Evolutionary conservation across 331 rosid species (phyloP), one percentile per base, ranked within the genome.

Genomic region (Quercus phellos): DNA sequence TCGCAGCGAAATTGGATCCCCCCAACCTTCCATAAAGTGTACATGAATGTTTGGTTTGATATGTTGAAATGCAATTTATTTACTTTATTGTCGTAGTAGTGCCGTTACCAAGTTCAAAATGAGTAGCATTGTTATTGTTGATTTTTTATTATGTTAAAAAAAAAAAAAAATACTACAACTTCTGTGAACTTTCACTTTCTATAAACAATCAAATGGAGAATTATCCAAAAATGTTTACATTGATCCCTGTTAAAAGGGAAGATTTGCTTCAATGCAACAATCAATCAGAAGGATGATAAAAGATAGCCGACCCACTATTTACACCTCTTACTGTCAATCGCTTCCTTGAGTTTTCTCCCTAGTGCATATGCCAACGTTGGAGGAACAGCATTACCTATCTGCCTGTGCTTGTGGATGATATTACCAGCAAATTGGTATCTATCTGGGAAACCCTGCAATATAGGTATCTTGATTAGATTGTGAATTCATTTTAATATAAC

Each of bases 321-420:
- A 10, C 64, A 74, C 38, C 76, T 80, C 84, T 79, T 85, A 14
- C 77, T 82, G 30, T 86, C 84, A 21, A 90, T 55, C 34, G 96
- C 95, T 76, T 91, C 92, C 86, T 89, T 91, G 74, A 93, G 97
- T 63, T 87, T 91, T 70, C 84, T 74, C 12, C 97, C 97, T 18
- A 93, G 79, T 18, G 98, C 98, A 76, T 81, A 87, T 58, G 98
- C 98, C 72, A 91, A 59, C 43, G 99, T 90, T 55, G 99, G 98
- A 83, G 99, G 99, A 55, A 95, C 99, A 30, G 99, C 99, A 82
- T 95, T 95, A n/a, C 99, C 99, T 68, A 95, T 95, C 84, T 95
- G 98, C 90, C 94, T 71, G 80, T 95, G 94, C 85, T 91, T 91
- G 89, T 95, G 97, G 34, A 82, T 88, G 38, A 91, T 91, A 72